Percentiles rank a stretch among this genome's conserved stretches.
These are phyloP conservation scores for Mangifera indica DNA, from an alignment of 345 rosid genomes.

Conservation along the genomic window DNA sequence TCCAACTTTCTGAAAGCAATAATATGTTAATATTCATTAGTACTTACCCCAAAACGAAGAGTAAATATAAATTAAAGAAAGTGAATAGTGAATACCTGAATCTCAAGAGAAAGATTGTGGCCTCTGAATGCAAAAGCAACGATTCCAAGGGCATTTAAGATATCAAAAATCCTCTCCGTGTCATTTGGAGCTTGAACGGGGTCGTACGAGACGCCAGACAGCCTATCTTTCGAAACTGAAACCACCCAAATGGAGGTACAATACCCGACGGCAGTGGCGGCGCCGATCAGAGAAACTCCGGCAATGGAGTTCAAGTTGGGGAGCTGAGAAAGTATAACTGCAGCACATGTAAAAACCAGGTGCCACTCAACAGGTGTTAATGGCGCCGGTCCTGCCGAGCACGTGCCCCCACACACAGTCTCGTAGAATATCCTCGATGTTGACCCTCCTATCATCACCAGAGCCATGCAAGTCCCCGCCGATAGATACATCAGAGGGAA, in stretches of 20 bases:
- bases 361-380: slow-evolving; percentile 54
- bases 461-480: slow-evolving; percentile 56
- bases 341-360: slow-evolving; percentile 46
- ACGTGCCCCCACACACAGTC: slow-evolving; percentile 33
- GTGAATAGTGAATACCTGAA: slow-evolving; percentile 46
- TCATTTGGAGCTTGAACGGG: slow-evolving; percentile 19
- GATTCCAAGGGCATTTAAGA: slow-evolving; percentile 60
- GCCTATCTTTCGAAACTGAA: slow-evolving; percentile 40
- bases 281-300: slow-evolving; percentile 58
- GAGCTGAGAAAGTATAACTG: slow-evolving; percentile 54
- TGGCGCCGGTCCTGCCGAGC: slow-evolving; percentile 28
- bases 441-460: slow-evolving; percentile 56
- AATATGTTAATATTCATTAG: too few species aligned
- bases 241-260: slow-evolving; percentile 61
- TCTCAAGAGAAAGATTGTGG: slow-evolving; percentile 70
- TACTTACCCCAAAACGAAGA: too few species aligned
- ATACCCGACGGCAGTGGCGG: slow-evolving; percentile 47
- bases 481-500: slow-evolving; percentile 65
- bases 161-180: slow-evolving; percentile 31
- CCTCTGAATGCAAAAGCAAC: slow-evolving; percentile 69
- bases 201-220: slow-evolving; percentile 42
- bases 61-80: too few species aligned
- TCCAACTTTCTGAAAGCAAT: too few species aligned
- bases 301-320: slow-evolving; percentile 67
- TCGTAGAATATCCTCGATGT: slow-evolving; percentile 33